A percentile compares a stretch with the other conserved stretches of the same genome.
Evolutionary conservation across 2,329 filamentous ascomycete genomes (phyloP).

Genomic region (Neonectria hederae): DNA sequence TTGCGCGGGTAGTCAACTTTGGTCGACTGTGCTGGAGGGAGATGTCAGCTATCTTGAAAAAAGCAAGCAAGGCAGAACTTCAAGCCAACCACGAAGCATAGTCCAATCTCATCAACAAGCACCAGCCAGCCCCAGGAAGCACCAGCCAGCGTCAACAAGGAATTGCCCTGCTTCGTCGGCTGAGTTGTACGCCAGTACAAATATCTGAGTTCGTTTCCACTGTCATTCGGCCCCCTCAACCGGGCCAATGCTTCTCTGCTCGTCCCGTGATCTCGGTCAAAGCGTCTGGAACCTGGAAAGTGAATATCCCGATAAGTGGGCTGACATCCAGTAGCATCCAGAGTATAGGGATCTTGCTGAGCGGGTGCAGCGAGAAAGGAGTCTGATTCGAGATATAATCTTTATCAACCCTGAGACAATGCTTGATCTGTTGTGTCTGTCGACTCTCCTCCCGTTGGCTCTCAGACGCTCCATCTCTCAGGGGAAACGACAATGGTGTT

Average conservation of each 20-base stretch:
- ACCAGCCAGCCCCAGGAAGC: too few species aligned
- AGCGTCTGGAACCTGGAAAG: conserved; percentile 7
- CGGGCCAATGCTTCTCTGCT: background rate
- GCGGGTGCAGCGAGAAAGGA: background rate
- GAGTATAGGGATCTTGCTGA: background rate
- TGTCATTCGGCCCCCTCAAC: conserved; percentile 3
- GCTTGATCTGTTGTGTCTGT: background rate
- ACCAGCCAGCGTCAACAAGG: conserved; percentile 25
- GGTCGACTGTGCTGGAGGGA: conserved; percentile 31
- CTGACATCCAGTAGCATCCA: conserved; percentile 29
- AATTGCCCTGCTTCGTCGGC: conserved; percentile 34
- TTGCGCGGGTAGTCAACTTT: background rate
- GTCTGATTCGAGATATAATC: background rate
- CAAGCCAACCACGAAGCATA: conserved; percentile 31
- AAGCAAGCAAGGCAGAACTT: conserved; percentile 37
- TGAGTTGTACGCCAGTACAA: conserved; percentile 25
- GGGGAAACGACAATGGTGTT: conserved; percentile 1
- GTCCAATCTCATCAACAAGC: conserved; percentile 30
- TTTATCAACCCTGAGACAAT: background rate
- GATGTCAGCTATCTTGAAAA: conserved; percentile 36
- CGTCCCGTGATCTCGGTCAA: conserved; percentile 7
- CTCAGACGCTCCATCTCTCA: background rate
- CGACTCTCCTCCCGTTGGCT: background rate
- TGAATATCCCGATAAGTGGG: conserved; percentile 16
- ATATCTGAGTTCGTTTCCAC: conserved; percentile 20